phyloP scores from a whole-genome alignment of 768 basidiomycete species.

The Boletus bicolor region DNA sequence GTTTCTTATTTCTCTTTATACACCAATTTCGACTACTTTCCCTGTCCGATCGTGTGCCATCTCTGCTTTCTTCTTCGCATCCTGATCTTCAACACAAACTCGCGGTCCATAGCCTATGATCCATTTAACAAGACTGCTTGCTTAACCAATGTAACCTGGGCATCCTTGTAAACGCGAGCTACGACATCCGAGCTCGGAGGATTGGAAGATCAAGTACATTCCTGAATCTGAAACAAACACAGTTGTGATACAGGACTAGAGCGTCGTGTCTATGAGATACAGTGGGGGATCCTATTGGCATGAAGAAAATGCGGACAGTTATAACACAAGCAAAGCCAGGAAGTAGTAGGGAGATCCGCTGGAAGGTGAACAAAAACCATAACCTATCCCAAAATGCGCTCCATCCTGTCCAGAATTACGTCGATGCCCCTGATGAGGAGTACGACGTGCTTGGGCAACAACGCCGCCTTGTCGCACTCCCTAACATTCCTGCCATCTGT shows the following conservation, averaged over 20 bases:
- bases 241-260: neutral
- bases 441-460: slow-evolving; percentile 59
- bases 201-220: neutral
- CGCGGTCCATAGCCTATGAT: slow-evolving; percentile 16
- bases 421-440: slow-evolving; percentile 61
- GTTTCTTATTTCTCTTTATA: slow-evolving; percentile 37
- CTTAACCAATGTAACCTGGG: slow-evolving; percentile 13
- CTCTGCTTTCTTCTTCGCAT: slow-evolving; percentile 1
- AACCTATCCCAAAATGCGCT: slow-evolving; percentile 39
- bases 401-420: slow-evolving; percentile 63
- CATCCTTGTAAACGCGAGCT: too few relatives aligned
- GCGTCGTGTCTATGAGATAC: neutral
- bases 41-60: slow-evolving; percentile 12
- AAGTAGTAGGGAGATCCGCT: too few relatives aligned
- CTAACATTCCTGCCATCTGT: slow-evolving; percentile 6
- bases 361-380: too few relatives aligned
- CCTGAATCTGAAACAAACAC: neutral
- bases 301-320: too few relatives aligned
- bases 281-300: neutral
- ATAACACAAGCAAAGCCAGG: too few relatives aligned
- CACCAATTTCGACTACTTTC: neutral
- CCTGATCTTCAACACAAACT: neutral
- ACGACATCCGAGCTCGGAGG: too few relatives aligned
- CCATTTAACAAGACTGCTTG: slow-evolving; percentile 13
- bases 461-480: slow-evolving; percentile 22